Conservation (phyloP, 495 filamentous ascomycete species). For the Articulospora tetracladia region DNA sequence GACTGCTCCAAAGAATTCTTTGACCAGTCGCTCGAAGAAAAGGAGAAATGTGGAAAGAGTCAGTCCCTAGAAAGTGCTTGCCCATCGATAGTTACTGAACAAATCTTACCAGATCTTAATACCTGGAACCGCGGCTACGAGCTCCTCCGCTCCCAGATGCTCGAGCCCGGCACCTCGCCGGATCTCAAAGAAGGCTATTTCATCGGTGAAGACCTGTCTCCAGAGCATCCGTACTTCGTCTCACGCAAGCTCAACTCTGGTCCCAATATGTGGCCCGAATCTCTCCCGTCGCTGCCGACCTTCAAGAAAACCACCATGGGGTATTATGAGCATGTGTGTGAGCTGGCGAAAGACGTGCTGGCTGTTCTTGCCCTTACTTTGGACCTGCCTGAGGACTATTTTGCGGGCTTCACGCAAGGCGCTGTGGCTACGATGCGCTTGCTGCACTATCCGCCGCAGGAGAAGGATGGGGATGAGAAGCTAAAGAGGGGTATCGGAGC, state of each 20-base stretch:
- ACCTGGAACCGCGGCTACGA: background rate
- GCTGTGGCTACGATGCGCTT: background rate
- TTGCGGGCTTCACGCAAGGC: background rate
- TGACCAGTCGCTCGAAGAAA: background rate
- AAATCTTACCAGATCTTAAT: background rate
- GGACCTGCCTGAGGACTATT: background rate
- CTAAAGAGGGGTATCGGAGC: background rate
- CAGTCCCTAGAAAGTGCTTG: too few relatives aligned
- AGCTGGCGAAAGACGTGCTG: background rate
- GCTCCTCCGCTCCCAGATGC: background rate
- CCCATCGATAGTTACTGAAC: background rate
- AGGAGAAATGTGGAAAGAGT: background rate
- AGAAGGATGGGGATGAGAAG: background rate
- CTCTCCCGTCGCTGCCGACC: background rate
- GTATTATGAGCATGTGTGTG: background rate
- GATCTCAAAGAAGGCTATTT: conserved; percentile 1
- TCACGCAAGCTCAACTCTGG: background rate
- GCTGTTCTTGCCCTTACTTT: background rate
- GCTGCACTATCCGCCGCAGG: background rate
- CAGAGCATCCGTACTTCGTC: background rate
- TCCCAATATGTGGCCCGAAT: background rate
- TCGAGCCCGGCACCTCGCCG: background rate
- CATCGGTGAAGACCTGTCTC: background rate
- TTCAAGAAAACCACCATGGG: background rate
- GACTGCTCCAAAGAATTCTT: background rate